Evolutionary conservation across 2,329 filamentous ascomycete genomes (phyloP), one percentile per base, ranked within the genome.

Genomic region (Aulographum hederae): DNA sequence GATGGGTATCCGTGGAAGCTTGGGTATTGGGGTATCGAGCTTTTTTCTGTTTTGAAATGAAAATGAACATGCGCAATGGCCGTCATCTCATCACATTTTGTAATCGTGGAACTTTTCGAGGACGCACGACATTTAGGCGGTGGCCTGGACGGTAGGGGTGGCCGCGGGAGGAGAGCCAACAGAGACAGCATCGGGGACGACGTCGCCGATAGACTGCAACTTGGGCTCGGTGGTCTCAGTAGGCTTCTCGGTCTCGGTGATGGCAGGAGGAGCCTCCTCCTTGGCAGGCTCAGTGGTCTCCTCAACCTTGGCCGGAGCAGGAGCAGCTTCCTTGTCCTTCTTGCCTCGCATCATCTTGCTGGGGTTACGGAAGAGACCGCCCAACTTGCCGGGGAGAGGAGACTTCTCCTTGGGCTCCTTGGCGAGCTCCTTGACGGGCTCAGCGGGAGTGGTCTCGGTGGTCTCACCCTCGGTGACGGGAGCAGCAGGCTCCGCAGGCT

Each of bases 121-220:
- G n/a, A n/a, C n/a, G n/a, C n/a, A n/a, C n/a, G 21, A 25, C n/a
- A n/a, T 25, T 25, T 55, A 56, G 39, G 52, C 53, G 46, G 52
- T 50, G 43, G 53, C 47, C 46, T 51, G 43, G 46, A 56, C 52
- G 39, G 49, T 41, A 30, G 50, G 43, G 38, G 43, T 48, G 42
- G 48, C 51, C 48, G 52, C 52, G 37, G 50, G 45, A 44, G 47
- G 50, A 44, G 53, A 45, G 43, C 50, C 51, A 41, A 53, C 51
- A 43, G 44, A 46, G 39, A 53, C 50, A 29, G 46, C 45, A 37
- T 51, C 51, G 27, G 51, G 47, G 34, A 47, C 46, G 32, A 54
- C 51, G 31, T 56, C 51, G 30, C 49, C 52, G 37, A 53, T 52
- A 35, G 44, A 37, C 30, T 34, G 34, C 37, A 46, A 43, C 26